phyloP scores from a whole-genome alignment of 352 stramenopile genomes.

The Plasmopara viticola region DNA sequence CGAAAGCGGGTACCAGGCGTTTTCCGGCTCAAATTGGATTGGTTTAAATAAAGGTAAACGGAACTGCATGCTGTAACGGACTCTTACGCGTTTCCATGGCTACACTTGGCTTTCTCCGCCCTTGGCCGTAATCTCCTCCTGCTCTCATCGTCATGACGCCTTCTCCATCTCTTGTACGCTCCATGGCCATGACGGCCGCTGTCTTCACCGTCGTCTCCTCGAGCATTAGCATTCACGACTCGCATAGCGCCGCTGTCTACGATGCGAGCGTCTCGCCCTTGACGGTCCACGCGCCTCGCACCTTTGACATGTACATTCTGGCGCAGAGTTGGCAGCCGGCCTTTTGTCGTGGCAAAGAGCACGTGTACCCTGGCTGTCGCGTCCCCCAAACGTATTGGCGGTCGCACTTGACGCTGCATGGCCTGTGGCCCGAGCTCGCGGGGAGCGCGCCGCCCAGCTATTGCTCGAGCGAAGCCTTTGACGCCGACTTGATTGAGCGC shows the following conservation, averaged over 20 bases:
- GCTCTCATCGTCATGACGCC: too few species aligned
- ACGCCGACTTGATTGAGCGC: constrained; percentile 48
- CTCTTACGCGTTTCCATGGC: too few species aligned
- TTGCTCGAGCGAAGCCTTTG: constrained; percentile 69
- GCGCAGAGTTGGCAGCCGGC: constrained; percentile 87
- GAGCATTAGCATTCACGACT: too few species aligned
- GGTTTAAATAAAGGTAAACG: too few species aligned
- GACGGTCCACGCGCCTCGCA: not conserved
- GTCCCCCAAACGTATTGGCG: constrained; percentile 65
- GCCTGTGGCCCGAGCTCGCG: constrained; percentile 80
- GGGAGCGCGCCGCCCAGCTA: constrained; percentile 62
- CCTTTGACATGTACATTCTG: constrained; percentile 87
- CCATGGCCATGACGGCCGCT: too few species aligned
- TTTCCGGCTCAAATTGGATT: too few species aligned
- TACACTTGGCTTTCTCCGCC: too few species aligned
- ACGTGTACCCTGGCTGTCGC: constrained; percentile 62
- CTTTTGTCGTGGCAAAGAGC: constrained; percentile 66
- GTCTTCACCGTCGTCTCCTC: too few species aligned
- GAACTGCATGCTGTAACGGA: too few species aligned
- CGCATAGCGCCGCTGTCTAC: constrained; percentile 15
- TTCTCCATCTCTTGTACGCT: too few species aligned
- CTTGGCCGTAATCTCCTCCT: too few species aligned
- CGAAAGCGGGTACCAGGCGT: too few species aligned
- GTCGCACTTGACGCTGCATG: constrained; percentile 85
- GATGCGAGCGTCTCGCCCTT: constrained; percentile 23